Base-by-base conservation (phyloP, 2,329 filamentous ascomycete species). In the Myriosclerotinia scirpicola region DNA sequence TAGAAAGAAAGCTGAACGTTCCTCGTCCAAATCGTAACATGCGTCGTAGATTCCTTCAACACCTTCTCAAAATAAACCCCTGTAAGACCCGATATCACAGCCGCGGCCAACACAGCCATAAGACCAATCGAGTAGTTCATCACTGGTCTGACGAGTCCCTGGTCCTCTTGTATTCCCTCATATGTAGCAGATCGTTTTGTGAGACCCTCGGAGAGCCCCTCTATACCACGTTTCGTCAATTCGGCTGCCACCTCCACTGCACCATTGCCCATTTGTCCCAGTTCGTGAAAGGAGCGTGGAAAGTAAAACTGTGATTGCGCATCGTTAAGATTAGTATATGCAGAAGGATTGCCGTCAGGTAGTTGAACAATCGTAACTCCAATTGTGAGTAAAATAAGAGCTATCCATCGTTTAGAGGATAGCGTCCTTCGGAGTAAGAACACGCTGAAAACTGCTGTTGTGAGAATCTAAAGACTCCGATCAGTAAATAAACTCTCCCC, bases 1-100 rank as follows among this genome's bases (percentile, higher is more conserved):
- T 97, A 99, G 75, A 97, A 91, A 0, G 93, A 93, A 34, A 99
- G 82, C 78, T 99, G 95, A 56, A 97, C 90, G 76, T 98, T 99
- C 69, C 95, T 89, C 54, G 95, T 89, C 95, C 95, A 99, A 17
- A 98, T 83, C 0, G 92, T 94, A 7, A 89, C 89, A 58, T 87
- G 84, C 2, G 84, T 84, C 0, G 86, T 84, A n/a, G 90, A 90
- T 71, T 97, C 90, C 77, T 96, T 97, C 65, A 98, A 82, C 3
- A 97, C 88, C 79, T 96, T 97, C 77, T 98, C 91, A 71, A 94
- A 93, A 73, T 91, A 92, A 1, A 94, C 92, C 0, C 93, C 91
- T 0, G 92, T 94, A 59, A 97, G 80, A 3, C 93, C 93, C 1
- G 93, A 97, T 9, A 95, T 84, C 12, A 88, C 81, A 62, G 92